Evolutionary conservation across 306 rosid genomes (phyloP).

Genomic region (Hippophae tibetana): DNA sequence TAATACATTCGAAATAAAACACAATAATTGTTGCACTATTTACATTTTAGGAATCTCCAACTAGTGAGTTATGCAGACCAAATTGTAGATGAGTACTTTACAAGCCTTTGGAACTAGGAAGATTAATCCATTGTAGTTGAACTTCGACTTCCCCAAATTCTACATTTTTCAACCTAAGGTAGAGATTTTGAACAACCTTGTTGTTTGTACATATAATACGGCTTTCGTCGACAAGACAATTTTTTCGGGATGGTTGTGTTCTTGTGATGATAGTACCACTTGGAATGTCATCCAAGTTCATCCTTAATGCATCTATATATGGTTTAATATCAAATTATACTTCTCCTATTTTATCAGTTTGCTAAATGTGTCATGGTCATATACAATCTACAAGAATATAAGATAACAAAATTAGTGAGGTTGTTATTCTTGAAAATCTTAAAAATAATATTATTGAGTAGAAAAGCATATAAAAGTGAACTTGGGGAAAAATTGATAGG

Average conservation of each 20-base stretch:
- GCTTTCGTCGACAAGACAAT: slow-evolving; percentile 73
- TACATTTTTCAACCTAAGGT: slow-evolving; percentile 65
- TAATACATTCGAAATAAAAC: too few species aligned
- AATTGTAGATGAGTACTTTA: slow-evolving; percentile 11
- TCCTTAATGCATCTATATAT: slow-evolving; percentile 53
- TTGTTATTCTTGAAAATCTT: too few species aligned
- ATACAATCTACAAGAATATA: slow-evolving; percentile 51
- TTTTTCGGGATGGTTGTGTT: slow-evolving; percentile 52
- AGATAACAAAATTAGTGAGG: neutral
- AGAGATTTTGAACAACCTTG: slow-evolving; percentile 56
- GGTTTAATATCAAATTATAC: slow-evolving; percentile 50
- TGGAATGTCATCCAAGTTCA: slow-evolving; percentile 35
- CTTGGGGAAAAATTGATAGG: too few species aligned
- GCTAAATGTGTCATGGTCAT: slow-evolving; percentile 77
- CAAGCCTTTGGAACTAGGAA: slow-evolving; percentile 61
- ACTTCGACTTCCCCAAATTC: slow-evolving; percentile 81
- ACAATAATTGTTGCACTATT: too few species aligned
- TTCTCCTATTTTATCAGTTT: slow-evolving; percentile 83
- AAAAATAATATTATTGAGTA: too few species aligned
- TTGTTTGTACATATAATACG: slow-evolving; percentile 32
- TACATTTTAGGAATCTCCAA: too few species aligned
- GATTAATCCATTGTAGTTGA: slow-evolving; percentile 76
- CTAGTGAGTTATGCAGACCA: neutral
- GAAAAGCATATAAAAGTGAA: too few species aligned
- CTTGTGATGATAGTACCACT: slow-evolving; percentile 47